A percentile compares a stretch with the other conserved stretches of the same genome.
Conservation (phyloP, 164 flowering plant species). For the Magnolia kwangsiensis region DNA sequence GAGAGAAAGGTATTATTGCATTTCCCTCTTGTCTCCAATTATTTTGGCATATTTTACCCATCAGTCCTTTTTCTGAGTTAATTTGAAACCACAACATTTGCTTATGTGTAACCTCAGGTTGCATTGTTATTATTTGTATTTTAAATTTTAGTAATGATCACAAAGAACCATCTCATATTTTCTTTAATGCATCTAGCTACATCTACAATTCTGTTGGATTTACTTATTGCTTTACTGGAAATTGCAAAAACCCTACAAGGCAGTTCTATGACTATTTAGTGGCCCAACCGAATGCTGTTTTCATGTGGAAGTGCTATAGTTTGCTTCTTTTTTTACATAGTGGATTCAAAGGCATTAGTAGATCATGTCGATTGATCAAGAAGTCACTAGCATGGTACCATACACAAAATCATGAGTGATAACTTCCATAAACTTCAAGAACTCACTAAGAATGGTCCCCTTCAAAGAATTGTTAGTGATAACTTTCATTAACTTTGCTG, state of each 20-base stretch:
- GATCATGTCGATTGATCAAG: no score
- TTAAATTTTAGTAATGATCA: background rate
- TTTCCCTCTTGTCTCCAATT: background rate
- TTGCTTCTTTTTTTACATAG: background rate
- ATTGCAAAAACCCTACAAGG: background rate
- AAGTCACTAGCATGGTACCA: no score
- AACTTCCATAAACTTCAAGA: no score
- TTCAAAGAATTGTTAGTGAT: no score
- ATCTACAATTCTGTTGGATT: background rate
- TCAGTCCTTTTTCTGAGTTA: background rate
- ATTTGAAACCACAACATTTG: background rate
- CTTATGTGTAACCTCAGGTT: background rate
- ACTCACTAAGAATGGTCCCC: no score
- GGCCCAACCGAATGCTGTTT: background rate
- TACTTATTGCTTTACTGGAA: background rate
- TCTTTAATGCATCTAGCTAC: background rate
- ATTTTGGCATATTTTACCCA: background rate
- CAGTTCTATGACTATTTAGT: background rate
- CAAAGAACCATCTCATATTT: background rate
- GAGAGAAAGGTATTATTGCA: constrained; percentile 72
- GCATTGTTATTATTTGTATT: background rate
- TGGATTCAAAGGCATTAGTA: background rate
- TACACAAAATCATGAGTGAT: no score
- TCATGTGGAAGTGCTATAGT: background rate
- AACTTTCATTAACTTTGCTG: no score